These are phyloP conservation scores for Xerocomellus intermedius DNA, from an alignment of 768 basidiomycete genomes.

Conservation along the genomic window DNA sequence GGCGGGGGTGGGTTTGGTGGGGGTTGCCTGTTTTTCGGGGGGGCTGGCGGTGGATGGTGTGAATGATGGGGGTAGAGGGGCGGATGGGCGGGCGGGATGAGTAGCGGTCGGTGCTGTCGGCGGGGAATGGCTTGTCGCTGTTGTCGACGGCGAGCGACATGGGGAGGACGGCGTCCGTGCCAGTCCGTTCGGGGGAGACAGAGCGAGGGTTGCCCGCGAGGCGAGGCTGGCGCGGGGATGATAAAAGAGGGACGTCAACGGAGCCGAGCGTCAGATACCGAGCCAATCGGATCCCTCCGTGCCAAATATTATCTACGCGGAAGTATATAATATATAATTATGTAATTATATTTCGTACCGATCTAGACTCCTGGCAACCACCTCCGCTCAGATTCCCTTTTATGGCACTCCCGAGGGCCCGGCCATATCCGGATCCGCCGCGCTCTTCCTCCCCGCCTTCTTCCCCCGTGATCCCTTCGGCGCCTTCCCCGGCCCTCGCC, in stretches of 20 bases:
- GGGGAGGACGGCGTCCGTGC: constrained; percentile 37
- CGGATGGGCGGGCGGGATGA: constrained; percentile 23
- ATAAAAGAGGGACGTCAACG: constrained; percentile 44
- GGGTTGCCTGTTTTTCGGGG: constrained; percentile 28
- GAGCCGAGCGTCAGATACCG: constrained; percentile 53
- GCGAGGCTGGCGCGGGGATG: constrained; percentile 68
- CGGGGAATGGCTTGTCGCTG: constrained; percentile 49
- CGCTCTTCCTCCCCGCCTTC: constrained; percentile 34
- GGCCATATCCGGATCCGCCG: constrained; percentile 26
- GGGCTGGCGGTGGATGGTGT: constrained; percentile 26
- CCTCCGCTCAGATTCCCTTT: constrained; percentile 19
- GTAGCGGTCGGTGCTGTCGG: constrained; percentile 41
- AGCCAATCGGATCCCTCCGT: constrained; percentile 56
- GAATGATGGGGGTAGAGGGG: constrained; percentile 28
- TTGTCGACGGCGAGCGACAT: constrained; percentile 58
- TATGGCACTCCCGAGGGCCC: constrained; percentile 25
- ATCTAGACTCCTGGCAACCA: constrained; percentile 18
- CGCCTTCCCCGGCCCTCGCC: constrained; percentile 76
- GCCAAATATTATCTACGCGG: constrained; percentile 20
- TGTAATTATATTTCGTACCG: constrained; percentile 21
- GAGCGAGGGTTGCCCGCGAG: constrained; percentile 52
- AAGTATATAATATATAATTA: constrained; percentile 29
- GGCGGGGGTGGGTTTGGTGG: too few relatives aligned
- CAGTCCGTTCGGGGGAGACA: constrained; percentile 47
- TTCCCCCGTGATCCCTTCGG: constrained; percentile 56